Percentiles rank a stretch among this genome's conserved stretches.
Conservation (phyloP, 2,329 filamentous ascomycete species). For the Colletotrichum zoysiae region DNA sequence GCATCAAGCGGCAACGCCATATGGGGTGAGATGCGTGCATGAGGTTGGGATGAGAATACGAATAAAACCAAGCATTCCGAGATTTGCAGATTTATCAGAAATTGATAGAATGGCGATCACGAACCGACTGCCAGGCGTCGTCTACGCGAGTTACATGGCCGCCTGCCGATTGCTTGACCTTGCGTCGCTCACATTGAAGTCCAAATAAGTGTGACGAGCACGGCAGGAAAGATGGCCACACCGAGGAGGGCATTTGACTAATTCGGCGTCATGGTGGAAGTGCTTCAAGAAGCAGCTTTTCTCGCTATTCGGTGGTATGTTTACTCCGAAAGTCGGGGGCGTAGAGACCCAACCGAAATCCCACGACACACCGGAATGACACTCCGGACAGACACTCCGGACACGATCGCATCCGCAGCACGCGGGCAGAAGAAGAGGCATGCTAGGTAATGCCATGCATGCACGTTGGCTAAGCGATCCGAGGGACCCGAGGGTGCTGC, state of each 20-base stretch:
- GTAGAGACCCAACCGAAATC: background rate
- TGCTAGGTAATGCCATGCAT: background rate
- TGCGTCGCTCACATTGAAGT: background rate
- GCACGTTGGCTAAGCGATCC: conserved; percentile 17
- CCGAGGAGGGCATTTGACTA: background rate
- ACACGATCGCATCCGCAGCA: conserved; percentile 2
- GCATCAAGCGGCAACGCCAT: background rate
- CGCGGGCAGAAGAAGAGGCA: conserved; percentile 25
- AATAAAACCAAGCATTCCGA: background rate
- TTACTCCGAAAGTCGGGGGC: conserved; percentile 25
- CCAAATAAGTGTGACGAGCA: background rate
- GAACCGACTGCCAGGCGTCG: background rate
- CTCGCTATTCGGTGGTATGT: conserved; percentile 1
- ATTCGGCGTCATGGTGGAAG: background rate
- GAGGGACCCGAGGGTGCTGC: conserved; percentile 19
- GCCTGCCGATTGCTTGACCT: background rate
- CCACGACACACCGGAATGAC: background rate
- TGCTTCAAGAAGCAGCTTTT: background rate
- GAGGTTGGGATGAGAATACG: background rate
- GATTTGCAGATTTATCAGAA: background rate
- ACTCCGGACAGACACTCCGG: background rate
- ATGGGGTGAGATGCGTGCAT: background rate
- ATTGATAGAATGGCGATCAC: background rate
- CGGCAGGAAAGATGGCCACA: background rate
- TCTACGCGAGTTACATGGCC: background rate